These are phyloP conservation scores for Grigorovia yakushimaensis DNA, from an alignment of 805 yeast genomes.

Conservation along the genomic window DNA sequence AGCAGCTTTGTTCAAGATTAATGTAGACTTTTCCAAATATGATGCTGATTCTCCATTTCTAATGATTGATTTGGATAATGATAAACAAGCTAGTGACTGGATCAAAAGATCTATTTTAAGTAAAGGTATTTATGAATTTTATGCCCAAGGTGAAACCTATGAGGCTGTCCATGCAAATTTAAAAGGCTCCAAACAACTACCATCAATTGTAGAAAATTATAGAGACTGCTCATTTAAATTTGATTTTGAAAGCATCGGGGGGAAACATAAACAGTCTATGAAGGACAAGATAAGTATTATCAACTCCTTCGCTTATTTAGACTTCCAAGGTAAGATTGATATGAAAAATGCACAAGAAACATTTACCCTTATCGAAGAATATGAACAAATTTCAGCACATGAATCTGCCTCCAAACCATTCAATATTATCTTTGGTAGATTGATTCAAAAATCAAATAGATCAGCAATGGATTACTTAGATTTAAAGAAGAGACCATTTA, in stretches of 20 bases:
- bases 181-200: conserved; percentile 8
- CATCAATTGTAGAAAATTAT: conserved; percentile 10
- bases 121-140: conserved; percentile 66
- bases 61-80: conserved; percentile 54
- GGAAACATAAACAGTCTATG: conserved; percentile 37
- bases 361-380: conserved; percentile 70
- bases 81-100: conserved; percentile 54
- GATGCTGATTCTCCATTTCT: conserved; percentile 59
- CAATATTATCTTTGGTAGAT: conserved; percentile 66
- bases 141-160: conserved; percentile 59
- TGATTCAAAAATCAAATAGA: conserved; percentile 54
- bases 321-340: conserved; percentile 64
- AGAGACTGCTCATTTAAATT: conserved; percentile 55
- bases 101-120: conserved; percentile 60
- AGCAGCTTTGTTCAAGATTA: conserved; percentile 52
- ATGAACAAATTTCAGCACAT: conserved; percentile 32
- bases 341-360: conserved; percentile 67
- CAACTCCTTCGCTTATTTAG: conserved; percentile 62
- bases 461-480: conserved; percentile 67
- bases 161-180: conserved; percentile 47
- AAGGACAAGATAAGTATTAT: conserved; percentile 45
- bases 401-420: conserved; percentile 32
- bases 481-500: conserved; percentile 70
- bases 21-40: conserved; percentile 52
- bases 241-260: conserved; percentile 70